Evolutionary conservation across 192 early-diverging fungal species (phyloP), one percentile per base, ranked within the genome.

Genomic region (Piromyces sp.): DNA sequence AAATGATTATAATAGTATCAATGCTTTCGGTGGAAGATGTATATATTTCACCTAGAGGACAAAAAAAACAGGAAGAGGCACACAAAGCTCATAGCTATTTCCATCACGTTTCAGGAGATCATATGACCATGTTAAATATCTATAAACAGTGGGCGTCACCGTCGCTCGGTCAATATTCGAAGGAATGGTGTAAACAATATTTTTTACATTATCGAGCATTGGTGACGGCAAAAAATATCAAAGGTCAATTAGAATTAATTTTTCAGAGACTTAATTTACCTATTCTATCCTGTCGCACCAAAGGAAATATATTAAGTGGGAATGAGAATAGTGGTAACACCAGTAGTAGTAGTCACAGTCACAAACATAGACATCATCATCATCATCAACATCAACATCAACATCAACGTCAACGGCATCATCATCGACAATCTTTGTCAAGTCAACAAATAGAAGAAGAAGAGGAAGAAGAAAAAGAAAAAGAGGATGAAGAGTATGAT

Each of bases 21-120:
- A 86, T 90, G 82, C 86, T 92, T 14, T 87, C 86, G 14, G 83
- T 84, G 28, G 89, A 92, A 84, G 88, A 90, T 30, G 68, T 88
- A 5, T 88, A 81, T 30, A 26, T 87, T 29, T 30, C 29, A 78
- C 83, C 40, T 86, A 88, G 42, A 82, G 89, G 29, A 6, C 38
- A 26, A 82, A 85, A 30, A 78, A 87, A 80, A 80, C 86, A 82
- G 80, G 84, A 81, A 16, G 81, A 51, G 29, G 88, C 86, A 12
- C 85, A 85, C 40, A 19, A 83, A 12, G 82, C 80, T 15, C 84
- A 86, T 29, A 87, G 68, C 22, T 81, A 30, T 78, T 80, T 82
- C 31, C 30, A 30, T 29, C 68, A 84, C 19, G 19, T 30, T 22
- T 81, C 84, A 2, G 91, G 91, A 15, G 91, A 92, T 83, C 91